phyloP scores from a whole-genome alignment of 208 protist genomes.

The Cochliopodium minus region DNA sequence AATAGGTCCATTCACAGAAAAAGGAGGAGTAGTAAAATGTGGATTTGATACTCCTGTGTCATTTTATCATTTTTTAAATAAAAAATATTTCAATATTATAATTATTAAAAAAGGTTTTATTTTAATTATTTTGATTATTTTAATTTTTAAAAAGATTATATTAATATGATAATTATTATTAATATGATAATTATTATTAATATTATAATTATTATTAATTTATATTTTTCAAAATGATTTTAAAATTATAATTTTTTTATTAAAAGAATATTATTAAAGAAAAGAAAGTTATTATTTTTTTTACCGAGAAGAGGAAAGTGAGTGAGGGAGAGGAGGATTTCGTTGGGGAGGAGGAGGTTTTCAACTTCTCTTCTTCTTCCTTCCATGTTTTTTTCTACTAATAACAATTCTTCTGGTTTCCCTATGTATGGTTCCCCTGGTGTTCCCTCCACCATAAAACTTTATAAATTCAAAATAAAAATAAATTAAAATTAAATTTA shows the following conservation, averaged over 20 bases:
- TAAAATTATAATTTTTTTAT: neutral
- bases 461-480: slow-evolving; percentile 76
- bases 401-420: slow-evolving; percentile 37
- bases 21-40: slow-evolving; percentile 29
- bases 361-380: slow-evolving; percentile 48
- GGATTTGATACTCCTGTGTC: slow-evolving; percentile 32
- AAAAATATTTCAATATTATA: slow-evolving; percentile 37
- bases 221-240: neutral
- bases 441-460: slow-evolving; percentile 77
- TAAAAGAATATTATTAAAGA: neutral
- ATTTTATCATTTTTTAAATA: slow-evolving; percentile 28
- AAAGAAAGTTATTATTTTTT: neutral
- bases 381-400: slow-evolving; percentile 51
- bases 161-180: neutral
- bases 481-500: slow-evolving; percentile 10
- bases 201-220: neutral
- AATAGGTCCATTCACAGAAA: slow-evolving; percentile 24
- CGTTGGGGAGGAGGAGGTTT: slow-evolving; percentile 37
- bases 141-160: neutral
- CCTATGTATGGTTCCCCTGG: slow-evolving; percentile 58
- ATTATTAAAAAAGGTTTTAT: neutral
- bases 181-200: neutral
- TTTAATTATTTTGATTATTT: neutral
- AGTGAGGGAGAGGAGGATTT: slow-evolving; percentile 64
- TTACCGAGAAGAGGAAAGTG: slow-evolving; percentile 79